Evolutionary conservation across 1,139 yeast species (phyloP), one percentile per base, ranked within the genome.

Genomic region (Taphrina confusa): DNA sequence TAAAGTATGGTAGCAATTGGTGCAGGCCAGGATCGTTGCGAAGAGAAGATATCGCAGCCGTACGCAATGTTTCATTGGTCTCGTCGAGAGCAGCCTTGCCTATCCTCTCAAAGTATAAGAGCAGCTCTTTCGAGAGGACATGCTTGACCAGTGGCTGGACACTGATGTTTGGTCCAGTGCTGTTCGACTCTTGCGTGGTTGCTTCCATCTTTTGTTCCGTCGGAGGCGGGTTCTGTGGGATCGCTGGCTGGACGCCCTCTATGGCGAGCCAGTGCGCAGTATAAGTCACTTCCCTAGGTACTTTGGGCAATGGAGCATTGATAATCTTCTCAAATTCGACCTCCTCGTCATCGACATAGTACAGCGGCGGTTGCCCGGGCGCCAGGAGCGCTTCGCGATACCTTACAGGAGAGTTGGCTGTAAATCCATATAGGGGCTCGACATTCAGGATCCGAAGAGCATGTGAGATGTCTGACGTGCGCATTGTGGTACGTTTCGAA

Each of bases 181-280:
- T 59, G 67, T 65, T 70, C 68, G 58, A 68, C 68, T 47, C 68
- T 68, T 65, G 71, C 73, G 82, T 73, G 44, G 76, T 70, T 20
- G 74, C 72, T 1, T 81, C 71, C 54, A 71, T 70, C 64, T 74
- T 69, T 28, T 73, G 76, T 25, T 62, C 95, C 44, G 84, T 79
- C 23, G 91, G 82, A 47, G 87, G 81, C 34, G 99, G 99, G 74
- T 94, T 94, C 73, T 94, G 98, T 1, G 97, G 95, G 61, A 94
- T 92, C 57, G 94, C 86, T 1, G 99, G 98, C 71, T 94, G 99
- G 2, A 94, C 96, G 59, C 99, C 99, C 74, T 94, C 99, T 62
- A 94, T 88, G 0, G 98, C 97, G 42, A 94, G 78, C 98, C 99
- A 94, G 72, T 94, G 99, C 1, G 97, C 96, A 1, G 59, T 56